Evolutionary conservation across 805 yeast species (phyloP).

Genomic region (Zygosaccharomyces lentus): DNA sequence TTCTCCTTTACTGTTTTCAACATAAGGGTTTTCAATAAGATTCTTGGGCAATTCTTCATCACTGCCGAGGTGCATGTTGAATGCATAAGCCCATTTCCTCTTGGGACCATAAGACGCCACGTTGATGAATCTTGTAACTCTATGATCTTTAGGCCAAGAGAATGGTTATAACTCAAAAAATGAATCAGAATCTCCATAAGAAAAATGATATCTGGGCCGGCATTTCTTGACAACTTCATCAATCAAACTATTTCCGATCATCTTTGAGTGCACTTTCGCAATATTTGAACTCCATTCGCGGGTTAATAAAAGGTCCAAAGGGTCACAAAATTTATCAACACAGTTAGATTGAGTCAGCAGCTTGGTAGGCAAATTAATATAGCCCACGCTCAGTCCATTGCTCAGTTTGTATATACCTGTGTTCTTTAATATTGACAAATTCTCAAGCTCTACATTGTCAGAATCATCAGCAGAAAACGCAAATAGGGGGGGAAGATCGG

Average conservation of each 20-base stretch:
- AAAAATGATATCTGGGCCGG: slow-evolving; percentile 66
- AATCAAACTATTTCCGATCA: slow-evolving; percentile 44
- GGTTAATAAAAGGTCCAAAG: slow-evolving; percentile 55
- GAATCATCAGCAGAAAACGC: slow-evolving; percentile 3
- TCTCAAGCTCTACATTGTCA: neutral
- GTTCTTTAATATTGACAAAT: slow-evolving; percentile 35
- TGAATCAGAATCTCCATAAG: slow-evolving; percentile 40
- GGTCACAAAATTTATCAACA: slow-evolving; percentile 15
- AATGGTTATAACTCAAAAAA: slow-evolving; percentile 57
- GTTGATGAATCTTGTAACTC: slow-evolving; percentile 60
- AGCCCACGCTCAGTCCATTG: slow-evolving; percentile 48
- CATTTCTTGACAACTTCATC: slow-evolving; percentile 43
- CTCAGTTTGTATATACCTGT: slow-evolving; percentile 39
- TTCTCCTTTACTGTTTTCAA: neutral
- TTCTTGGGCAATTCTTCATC: slow-evolving; percentile 28
- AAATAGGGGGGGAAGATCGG: slow-evolving; percentile 14
- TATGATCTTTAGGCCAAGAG: slow-evolving; percentile 44
- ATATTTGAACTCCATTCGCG: slow-evolving; percentile 57
- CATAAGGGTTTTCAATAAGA: slow-evolving; percentile 35
- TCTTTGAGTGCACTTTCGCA: slow-evolving; percentile 41
- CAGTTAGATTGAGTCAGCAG: slow-evolving; percentile 24
- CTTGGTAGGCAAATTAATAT: slow-evolving; percentile 35
- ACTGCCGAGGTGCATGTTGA: slow-evolving; percentile 39
- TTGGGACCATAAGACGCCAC: slow-evolving; percentile 54
- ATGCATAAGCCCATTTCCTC: slow-evolving; percentile 74